Percentiles rank a stretch among this genome's conserved stretches.
Evolutionary conservation across 2,329 filamentous ascomycete species (phyloP).

Genomic region (Penicillium sp.): DNA sequence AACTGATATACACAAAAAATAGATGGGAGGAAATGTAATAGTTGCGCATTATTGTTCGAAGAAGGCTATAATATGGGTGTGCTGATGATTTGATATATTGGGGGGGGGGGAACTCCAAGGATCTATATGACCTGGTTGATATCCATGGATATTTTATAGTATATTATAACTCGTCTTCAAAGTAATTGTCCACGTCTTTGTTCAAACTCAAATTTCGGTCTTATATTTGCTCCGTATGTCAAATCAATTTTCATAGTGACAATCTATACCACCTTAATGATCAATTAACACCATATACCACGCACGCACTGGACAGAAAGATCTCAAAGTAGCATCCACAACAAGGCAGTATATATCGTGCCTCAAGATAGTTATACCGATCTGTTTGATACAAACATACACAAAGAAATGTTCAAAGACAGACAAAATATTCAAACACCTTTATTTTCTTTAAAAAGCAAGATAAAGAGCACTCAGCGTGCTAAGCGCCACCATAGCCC

Average conservation of each 20-base stretch:
- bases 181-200: not conserved
- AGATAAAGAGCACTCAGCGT: slow-evolving; percentile 47
- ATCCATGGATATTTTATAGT: not conserved
- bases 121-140: too few species aligned
- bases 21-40: not conserved
- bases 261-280: not conserved
- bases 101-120: too few species aligned
- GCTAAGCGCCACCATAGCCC: slow-evolving; percentile 58
- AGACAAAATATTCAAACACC: slow-evolving; percentile 20
- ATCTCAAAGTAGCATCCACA: not conserved
- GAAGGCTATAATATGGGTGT: not conserved
- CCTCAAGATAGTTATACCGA: not conserved
- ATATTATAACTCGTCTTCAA: not conserved
- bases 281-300: not conserved
- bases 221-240: not conserved
- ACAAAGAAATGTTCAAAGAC: slow-evolving; percentile 27
- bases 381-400: not conserved
- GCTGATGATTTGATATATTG: not conserved
- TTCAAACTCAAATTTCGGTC: not conserved
- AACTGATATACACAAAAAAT: not conserved
- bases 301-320: not conserved
- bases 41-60: not conserved
- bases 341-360: not conserved
- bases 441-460: slow-evolving; percentile 43
- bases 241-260: not conserved